These are phyloP conservation scores for Papiliotrema fonsecae DNA, from an alignment of 1,284 basidiomycete species.

Conservation along the genomic window DNA sequence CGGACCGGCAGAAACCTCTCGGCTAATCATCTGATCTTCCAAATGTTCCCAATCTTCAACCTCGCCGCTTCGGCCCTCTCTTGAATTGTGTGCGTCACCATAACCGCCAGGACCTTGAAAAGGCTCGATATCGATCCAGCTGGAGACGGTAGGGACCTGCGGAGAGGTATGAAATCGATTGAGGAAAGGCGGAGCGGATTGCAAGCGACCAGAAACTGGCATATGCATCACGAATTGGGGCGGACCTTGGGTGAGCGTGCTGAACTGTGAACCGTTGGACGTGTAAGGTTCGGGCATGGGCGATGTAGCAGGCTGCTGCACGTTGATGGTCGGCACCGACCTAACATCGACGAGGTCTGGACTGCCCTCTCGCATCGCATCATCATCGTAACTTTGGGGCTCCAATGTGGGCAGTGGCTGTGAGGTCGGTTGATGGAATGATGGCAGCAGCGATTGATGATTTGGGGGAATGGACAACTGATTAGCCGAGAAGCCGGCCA, in stretches of 20 bases:
- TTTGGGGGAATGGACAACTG: conserved; percentile 25
- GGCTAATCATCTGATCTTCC: conserved; percentile 21
- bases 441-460: conserved; percentile 18
- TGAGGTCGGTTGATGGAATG: conserved; percentile 8
- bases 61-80: conserved; percentile 9
- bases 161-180: conserved; percentile 41
- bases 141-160: conserved; percentile 22
- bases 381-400: neutral
- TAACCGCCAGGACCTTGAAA: conserved; percentile 11
- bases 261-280: conserved; percentile 2
- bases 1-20: conserved; percentile 17
- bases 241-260: conserved; percentile 7
- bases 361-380: neutral
- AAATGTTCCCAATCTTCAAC: conserved; percentile 26
- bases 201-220: conserved; percentile 18
- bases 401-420: neutral
- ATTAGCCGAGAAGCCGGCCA: conserved; percentile 25
- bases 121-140: conserved; percentile 17
- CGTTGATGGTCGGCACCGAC: neutral
- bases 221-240: conserved; percentile 10
- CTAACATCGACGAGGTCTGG: conserved; percentile 23
- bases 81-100: conserved; percentile 11
- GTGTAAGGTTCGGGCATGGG: too few species aligned
- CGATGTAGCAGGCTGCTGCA: neutral
- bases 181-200: conserved; percentile 36